Evolutionary conservation across 2,329 filamentous ascomycete genomes (phyloP).

Genomic region (Gremmenia infestans): DNA sequence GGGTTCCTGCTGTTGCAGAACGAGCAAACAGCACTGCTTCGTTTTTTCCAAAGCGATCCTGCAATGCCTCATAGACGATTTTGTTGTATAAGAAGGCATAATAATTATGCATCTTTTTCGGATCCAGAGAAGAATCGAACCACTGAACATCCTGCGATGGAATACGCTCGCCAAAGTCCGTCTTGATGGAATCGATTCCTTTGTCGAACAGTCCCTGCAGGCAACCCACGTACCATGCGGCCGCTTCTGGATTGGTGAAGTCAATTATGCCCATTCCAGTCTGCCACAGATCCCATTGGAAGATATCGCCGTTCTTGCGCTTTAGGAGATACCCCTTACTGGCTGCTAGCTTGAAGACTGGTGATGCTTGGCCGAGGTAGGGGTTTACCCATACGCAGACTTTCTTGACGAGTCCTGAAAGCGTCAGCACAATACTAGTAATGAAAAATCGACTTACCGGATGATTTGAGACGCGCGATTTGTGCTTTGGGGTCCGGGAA

Average conservation of each 20-base stretch:
- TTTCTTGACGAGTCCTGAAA: conserved; percentile 38
- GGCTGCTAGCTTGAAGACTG: conserved; percentile 51
- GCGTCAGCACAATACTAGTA: conserved; percentile 42
- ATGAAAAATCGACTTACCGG: conserved; percentile 22
- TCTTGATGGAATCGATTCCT: conserved; percentile 58
- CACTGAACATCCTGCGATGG: conserved; percentile 51
- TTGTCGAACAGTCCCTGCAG: conserved; percentile 51
- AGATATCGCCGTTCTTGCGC: conserved; percentile 53
- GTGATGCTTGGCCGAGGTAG: conserved; percentile 56
- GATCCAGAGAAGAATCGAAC: conserved; percentile 45
- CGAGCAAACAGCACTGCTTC: conserved; percentile 55
- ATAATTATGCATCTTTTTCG: conserved; percentile 58
- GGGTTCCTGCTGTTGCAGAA: conserved; percentile 52
- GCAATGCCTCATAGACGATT: conserved; percentile 50
- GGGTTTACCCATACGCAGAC: conserved; percentile 60
- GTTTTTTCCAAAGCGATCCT: conserved; percentile 41
- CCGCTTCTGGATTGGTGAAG: conserved; percentile 57
- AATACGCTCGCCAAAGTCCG: conserved; percentile 59
- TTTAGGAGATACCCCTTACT: conserved; percentile 55
- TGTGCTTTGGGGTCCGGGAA: conserved; percentile 55
- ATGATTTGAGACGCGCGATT: conserved; percentile 48
- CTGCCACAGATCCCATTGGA: conserved; percentile 62
- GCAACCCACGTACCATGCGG: conserved; percentile 49
- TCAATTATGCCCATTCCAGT: conserved; percentile 59
- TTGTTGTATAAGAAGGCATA: conserved; percentile 59